phyloP scores from a whole-genome alignment of 257 asterid genomes.

The Penstemon davidsonii region DNA sequence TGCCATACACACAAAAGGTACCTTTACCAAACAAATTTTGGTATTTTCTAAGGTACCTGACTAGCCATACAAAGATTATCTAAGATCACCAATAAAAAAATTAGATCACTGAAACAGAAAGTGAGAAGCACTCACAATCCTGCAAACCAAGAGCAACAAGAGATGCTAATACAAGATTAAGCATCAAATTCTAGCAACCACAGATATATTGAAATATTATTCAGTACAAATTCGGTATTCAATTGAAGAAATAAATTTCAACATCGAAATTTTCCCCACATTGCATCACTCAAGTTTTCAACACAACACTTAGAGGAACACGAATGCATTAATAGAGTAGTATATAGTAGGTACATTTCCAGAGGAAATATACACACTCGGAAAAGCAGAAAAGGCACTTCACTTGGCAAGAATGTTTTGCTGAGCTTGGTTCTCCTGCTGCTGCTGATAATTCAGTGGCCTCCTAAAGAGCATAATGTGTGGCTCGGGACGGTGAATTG shows the following conservation, averaged over 20 bases:
- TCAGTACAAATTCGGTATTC: conserved; percentile 1
- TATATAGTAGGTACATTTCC: conserved; percentile 33
- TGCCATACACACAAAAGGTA: background rate
- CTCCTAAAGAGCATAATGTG: conserved; percentile 70
- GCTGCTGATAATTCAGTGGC: conserved; percentile 54
- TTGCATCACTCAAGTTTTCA: conserved; percentile 4
- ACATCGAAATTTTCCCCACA: background rate
- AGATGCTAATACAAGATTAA: conserved; percentile 2
- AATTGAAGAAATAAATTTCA: conserved; percentile 16
- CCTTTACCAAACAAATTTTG: background rate
- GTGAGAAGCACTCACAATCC: background rate
- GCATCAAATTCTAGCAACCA: background rate
- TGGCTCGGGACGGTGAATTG: conserved; percentile 94
- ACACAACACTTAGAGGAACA: conserved; percentile 21
- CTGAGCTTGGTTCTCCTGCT: conserved; percentile 52
- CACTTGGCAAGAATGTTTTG: conserved; percentile 48
- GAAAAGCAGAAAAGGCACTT: conserved; percentile 4
- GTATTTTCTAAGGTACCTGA: background rate
- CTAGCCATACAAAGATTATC: background rate
- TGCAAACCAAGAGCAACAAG: background rate
- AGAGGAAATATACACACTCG: conserved; percentile 24
- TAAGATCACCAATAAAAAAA: background rate
- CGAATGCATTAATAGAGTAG: background rate
- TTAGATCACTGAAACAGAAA: background rate
- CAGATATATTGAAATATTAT: background rate